Base-by-base conservation (phyloP, 2,329 filamentous ascomycete species). In the Blastomyces percursus region DNA sequence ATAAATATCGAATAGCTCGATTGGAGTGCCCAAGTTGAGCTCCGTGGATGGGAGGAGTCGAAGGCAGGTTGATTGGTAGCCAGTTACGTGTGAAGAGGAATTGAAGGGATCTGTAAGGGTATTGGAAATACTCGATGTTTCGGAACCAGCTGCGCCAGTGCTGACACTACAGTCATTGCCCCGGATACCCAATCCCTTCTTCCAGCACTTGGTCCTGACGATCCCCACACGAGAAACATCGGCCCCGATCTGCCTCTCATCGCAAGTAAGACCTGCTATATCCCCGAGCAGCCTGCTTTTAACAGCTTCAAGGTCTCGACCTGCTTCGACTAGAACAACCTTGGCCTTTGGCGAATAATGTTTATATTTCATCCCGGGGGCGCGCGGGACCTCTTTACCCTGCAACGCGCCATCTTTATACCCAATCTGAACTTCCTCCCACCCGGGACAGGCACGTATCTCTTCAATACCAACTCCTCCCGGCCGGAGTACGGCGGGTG, bases 281-380 rank as follows among this genome's bases (percentile, higher is more conserved):
- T 78, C 73, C 24, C 69, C 67, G 30, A 67, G 67, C 7, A 78
- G 70, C 27, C 73, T 74, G 9, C 68, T 65, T 35, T 69, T 63
- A 21, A 76, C 71, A 9, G 67, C 69, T 2, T 65, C 54, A 24
- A 66, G 61, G 52, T 66, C 67, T 65, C 73, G 71, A 1, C 77
- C 79, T 38, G 83, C 76, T 72, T 96, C 90, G 71, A 91, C 96
- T 1, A 97, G 79, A 16, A 96, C 79, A 1, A 99, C 92, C 55
- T 82, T 85, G 0, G 94, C 95, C 73, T 87, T 90, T 0, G 94
- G 94, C 52, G 92, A 96, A 71, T 99, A 99, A 73, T 99, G 94
- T 72, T 94, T 90, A 74, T 99, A 99, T 76, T 99, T 99, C 94
- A 99, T 99, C 0, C 94, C 94, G 0, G 94, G 94, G 0, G 94